Evolutionary conservation across 768 basidiomycete genomes (phyloP).

Genomic region (Tricholoma terreum): DNA sequence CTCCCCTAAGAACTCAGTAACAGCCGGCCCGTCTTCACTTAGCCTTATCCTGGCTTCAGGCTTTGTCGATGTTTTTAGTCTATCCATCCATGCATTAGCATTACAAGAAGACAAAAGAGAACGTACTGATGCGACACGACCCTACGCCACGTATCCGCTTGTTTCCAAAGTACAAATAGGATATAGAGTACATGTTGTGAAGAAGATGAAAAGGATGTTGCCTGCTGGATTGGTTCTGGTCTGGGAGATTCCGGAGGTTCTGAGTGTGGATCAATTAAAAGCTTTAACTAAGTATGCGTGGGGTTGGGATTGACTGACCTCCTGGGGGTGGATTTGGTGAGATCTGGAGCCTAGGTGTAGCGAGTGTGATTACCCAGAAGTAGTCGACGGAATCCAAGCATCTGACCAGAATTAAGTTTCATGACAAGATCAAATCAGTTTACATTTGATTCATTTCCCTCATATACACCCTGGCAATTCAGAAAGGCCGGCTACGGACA

Average conservation of each 20-base stretch:
- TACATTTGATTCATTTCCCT: too few species aligned
- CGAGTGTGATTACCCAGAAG: too few species aligned
- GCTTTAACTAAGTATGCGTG: too few species aligned
- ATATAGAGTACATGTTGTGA: slow-evolving; percentile 55
- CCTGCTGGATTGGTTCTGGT: slow-evolving; percentile 67
- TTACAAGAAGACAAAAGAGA: too few species aligned
- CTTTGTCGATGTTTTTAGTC: slow-evolving; percentile 54
- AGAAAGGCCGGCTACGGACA: slow-evolving; percentile 16
- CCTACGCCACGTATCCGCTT: slow-evolving; percentile 50
- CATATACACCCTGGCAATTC: too few species aligned
- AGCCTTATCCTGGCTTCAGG: slow-evolving; percentile 61
- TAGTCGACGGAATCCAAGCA: too few species aligned
- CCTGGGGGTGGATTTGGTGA: slow-evolving; percentile 13
- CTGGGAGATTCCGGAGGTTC: slow-evolving; percentile 59
- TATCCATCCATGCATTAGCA: too few species aligned
- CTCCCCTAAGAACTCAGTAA: slow-evolving; percentile 60
- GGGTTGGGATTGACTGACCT: slow-evolving; percentile 3
- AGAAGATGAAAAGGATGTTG: slow-evolving; percentile 47
- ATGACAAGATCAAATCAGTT: too few species aligned
- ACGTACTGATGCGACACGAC: slow-evolving; percentile 65
- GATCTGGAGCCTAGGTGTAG: too few species aligned
- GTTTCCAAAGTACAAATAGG: slow-evolving; percentile 62
- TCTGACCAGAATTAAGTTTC: too few species aligned
- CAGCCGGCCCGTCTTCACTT: slow-evolving; percentile 68
- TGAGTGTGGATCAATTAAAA: too few species aligned